Conservation (phyloP, 192 early-diverging fungal genomes). For the Phlyctochytrium arcticum region DNA sequence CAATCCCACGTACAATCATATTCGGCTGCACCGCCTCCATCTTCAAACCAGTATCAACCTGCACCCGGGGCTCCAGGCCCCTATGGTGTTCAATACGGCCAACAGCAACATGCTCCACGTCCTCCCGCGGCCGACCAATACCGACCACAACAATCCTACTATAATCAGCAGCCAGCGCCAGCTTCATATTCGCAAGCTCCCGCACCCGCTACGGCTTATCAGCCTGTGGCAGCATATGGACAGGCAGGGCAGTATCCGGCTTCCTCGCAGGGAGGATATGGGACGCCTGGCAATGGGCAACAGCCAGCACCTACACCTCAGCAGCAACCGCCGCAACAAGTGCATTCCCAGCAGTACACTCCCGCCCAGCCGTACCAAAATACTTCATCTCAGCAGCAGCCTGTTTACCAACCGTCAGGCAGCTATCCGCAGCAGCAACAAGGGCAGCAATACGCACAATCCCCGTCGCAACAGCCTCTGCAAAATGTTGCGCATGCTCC, state of each 20-base stretch:
- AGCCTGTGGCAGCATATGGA: background rate
- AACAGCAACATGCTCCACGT: too few relatives aligned
- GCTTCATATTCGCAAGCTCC: background rate
- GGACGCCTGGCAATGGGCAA: background rate
- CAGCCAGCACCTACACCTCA: constrained; percentile 7
- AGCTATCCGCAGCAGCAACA: constrained; percentile 11
- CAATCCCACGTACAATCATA: background rate
- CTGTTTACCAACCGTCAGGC: background rate
- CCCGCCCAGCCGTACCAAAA: background rate
- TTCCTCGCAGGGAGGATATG: background rate
- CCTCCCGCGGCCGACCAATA: background rate
- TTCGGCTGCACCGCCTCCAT: background rate
- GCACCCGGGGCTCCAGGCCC: background rate
- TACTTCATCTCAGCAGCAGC: background rate
- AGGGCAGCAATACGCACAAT: constrained; percentile 4
- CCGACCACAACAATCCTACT: background rate
- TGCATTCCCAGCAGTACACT: constrained; percentile 20
- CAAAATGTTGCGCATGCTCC: constrained; percentile 5
- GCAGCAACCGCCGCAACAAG: constrained; percentile 10
- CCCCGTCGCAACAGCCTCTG: constrained; percentile 5
- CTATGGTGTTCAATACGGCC: background rate
- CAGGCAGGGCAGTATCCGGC: background rate
- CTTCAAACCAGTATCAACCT: background rate
- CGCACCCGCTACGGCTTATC: background rate
- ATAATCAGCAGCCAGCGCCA: too few relatives aligned